phyloP scores from a whole-genome alignment of 2,329 filamentous ascomycete genomes.

The Penicillium sp. region DNA sequence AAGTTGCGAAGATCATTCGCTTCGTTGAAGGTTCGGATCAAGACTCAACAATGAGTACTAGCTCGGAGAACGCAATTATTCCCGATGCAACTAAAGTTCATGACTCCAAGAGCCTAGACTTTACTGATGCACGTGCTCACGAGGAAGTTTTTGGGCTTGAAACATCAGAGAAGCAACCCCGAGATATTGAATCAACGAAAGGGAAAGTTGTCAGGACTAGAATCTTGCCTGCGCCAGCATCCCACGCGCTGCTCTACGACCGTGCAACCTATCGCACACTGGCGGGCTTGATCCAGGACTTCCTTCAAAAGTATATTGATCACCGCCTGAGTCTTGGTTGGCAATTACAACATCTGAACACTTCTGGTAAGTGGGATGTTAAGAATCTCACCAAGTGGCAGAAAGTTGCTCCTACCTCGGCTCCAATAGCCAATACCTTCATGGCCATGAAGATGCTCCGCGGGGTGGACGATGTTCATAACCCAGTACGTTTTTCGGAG shows the following conservation, averaged over 20 bases:
- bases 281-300: conserved; percentile 77
- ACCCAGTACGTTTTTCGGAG: conserved; percentile 66
- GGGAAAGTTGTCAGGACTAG: conserved; percentile 58
- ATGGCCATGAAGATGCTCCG: conserved; percentile 89
- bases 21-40: conserved; percentile 30
- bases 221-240: conserved; percentile 71
- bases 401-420: conserved; percentile 70
- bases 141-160: conserved; percentile 27
- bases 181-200: conserved; percentile 18
- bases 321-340: conserved; percentile 76
- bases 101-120: conserved; percentile 18
- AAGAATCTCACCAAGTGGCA: conserved; percentile 95
- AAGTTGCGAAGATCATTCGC: conserved; percentile 64
- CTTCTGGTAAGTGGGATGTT: conserved; percentile 94
- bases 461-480: conserved; percentile 80
- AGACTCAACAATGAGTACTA: conserved; percentile 24
- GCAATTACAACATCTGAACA: conserved; percentile 85
- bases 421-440: conserved; percentile 73
- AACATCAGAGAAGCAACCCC: neutral
- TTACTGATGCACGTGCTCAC: conserved; percentile 20
- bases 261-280: conserved; percentile 70
- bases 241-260: conserved; percentile 79
- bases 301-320: conserved; percentile 71
- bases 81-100: conserved; percentile 30
- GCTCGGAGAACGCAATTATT: conserved; percentile 22